Percentiles rank a stretch among this genome's conserved stretches.
These are phyloP conservation scores for Dispira simplex DNA, from an alignment of 192 early-diverging fungal species.

Conservation along the genomic window DNA sequence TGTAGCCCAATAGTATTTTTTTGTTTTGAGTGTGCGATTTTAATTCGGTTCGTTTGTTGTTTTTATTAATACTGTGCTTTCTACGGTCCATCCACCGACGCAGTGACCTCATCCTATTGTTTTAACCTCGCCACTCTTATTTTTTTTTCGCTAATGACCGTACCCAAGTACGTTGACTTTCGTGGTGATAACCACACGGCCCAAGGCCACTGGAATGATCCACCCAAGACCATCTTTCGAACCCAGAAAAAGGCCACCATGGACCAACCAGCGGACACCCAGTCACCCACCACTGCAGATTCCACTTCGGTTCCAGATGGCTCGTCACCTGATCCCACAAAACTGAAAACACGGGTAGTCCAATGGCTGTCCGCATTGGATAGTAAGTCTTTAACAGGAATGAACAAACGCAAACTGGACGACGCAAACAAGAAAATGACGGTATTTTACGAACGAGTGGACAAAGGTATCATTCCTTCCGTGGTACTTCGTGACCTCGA, in stretches of 20 bases:
- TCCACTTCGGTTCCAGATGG: not conserved
- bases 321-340: not conserved
- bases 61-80: too few relatives aligned
- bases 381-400: not conserved
- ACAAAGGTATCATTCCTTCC: not conserved
- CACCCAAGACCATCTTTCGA: slow-evolving; percentile 25
- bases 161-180: slow-evolving; percentile 22
- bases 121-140: too few relatives aligned
- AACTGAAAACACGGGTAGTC: not conserved
- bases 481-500: not conserved
- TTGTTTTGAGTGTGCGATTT: too few relatives aligned
- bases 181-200: slow-evolving; percentile 22
- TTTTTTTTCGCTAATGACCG: not conserved
- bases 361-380: not conserved
- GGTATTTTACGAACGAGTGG: not conserved
- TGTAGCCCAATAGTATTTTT: too few relatives aligned
- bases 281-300: not conserved
- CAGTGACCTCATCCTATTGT: too few relatives aligned
- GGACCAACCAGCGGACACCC: not conserved
- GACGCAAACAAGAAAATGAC: slow-evolving; percentile 5
- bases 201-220: slow-evolving; percentile 33
- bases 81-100: too few relatives aligned
- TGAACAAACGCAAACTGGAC: slow-evolving; percentile 9
- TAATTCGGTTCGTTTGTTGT: too few relatives aligned
- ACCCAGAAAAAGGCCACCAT: slow-evolving; percentile 3